These are phyloP conservation scores for Colletotrichum camelliae DNA, from an alignment of 2,329 filamentous ascomycete genomes.

Conservation along the genomic window DNA sequence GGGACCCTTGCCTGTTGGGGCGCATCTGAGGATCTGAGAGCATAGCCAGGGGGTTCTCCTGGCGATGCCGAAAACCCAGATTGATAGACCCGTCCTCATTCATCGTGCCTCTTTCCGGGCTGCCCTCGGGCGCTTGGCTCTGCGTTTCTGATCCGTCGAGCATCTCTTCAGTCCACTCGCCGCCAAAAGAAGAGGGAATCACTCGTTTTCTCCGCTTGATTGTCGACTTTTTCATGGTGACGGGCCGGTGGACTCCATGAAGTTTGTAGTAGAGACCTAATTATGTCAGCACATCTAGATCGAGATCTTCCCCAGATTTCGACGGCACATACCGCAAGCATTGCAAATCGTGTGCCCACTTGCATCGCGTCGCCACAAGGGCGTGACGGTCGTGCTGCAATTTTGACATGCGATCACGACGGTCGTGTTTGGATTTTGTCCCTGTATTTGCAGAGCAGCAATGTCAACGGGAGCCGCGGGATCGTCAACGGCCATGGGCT, in stretches of 20 bases:
- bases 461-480: conserved; percentile 53
- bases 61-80: conserved; percentile 59
- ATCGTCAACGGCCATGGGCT: conserved; percentile 33
- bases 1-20: conserved; percentile 49
- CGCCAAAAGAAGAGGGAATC: conserved; percentile 71
- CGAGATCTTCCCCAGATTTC: not conserved
- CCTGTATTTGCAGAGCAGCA: conserved; percentile 46
- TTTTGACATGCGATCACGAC: conserved; percentile 95
- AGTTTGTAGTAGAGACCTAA: conserved; percentile 94
- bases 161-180: conserved; percentile 46
- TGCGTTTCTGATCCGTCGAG: conserved; percentile 55
- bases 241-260: conserved; percentile 89
- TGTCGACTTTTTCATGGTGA: conserved; percentile 98
- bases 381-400: conserved; percentile 94
- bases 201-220: conserved; percentile 97
- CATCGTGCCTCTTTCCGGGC: conserved; percentile 57
- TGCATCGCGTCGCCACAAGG: conserved; percentile 93
- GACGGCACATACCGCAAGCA: conserved; percentile 78
- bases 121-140: conserved; percentile 40
- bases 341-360: conserved; percentile 98
- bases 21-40: conserved; percentile 51
- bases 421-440: conserved; percentile 52
- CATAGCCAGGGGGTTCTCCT: conserved; percentile 49
- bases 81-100: conserved; percentile 72
- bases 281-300: conserved; percentile 18